A percentile compares a stretch with the other conserved stretches of the same genome.
Evolutionary conservation across 495 filamentous ascomycete species (phyloP).

Genomic region (Letharia lupina): DNA sequence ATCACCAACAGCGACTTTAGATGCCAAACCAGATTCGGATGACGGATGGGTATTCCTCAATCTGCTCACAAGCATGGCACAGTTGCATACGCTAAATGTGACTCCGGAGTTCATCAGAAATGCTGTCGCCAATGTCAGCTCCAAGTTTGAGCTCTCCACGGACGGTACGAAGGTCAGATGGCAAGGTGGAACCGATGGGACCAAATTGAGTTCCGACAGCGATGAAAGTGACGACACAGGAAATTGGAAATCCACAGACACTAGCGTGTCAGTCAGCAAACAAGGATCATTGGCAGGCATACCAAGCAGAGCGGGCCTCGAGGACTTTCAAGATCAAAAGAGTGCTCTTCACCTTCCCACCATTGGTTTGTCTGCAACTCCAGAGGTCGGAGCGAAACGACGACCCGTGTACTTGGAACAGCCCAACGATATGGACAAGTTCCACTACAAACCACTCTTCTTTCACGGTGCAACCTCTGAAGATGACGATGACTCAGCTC

Average conservation of each 20-base stretch:
- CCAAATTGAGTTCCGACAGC: constrained; percentile 50
- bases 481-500: constrained; percentile 33
- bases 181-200: constrained; percentile 56
- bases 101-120: constrained; percentile 62
- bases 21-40: constrained; percentile 22
- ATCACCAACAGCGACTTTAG: constrained; percentile 30
- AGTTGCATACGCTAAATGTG: constrained; percentile 48
- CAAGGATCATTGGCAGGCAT: constrained; percentile 9
- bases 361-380: not conserved
- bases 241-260: constrained; percentile 10
- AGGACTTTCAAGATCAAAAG: not conserved
- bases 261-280: constrained; percentile 12
- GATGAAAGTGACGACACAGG: constrained; percentile 33
- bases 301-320: not conserved
- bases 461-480: constrained; percentile 36
- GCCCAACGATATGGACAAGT: constrained; percentile 20
- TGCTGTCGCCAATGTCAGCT: constrained; percentile 56
- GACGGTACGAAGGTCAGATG: constrained; percentile 70
- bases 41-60: constrained; percentile 79
- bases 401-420: constrained; percentile 14
- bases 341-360: not conserved
- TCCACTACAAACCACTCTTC: constrained; percentile 60
- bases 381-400: constrained; percentile 16
- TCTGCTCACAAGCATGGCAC: constrained; percentile 68
- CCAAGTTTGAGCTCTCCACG: constrained; percentile 59